Evolutionary conservation across 768 basidiomycete genomes (phyloP).

Genomic region (Cubamyces lactineus): DNA sequence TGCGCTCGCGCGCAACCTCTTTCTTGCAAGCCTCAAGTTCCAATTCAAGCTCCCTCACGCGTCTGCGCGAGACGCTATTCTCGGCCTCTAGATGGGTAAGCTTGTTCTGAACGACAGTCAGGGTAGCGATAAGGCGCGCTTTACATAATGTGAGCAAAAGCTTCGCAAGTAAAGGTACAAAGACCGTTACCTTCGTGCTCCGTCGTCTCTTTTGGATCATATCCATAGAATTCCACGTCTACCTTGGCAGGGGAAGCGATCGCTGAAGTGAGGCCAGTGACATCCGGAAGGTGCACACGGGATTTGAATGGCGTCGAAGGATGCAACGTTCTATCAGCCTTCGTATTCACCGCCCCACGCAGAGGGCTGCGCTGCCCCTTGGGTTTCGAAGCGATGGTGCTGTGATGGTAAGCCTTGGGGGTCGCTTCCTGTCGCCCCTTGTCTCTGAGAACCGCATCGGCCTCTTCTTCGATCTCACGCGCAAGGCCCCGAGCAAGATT

Average conservation of each 20-base stretch:
- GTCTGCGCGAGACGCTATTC: conserved; percentile 76
- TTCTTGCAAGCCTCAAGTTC: conserved; percentile 84
- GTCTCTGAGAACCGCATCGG: conserved; percentile 26
- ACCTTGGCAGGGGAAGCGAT: conserved; percentile 72
- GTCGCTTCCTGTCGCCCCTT: conserved; percentile 14
- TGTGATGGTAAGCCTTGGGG: conserved; percentile 18
- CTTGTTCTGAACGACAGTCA: conserved; percentile 66
- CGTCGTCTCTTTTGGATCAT: conserved; percentile 46
- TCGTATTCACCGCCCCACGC: conserved; percentile 37
- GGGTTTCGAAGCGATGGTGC: conserved; percentile 9
- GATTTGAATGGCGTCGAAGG: conserved; percentile 28
- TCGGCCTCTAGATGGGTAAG: conserved; percentile 78
- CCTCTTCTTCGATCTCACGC: conserved; percentile 55
- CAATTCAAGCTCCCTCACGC: conserved; percentile 85
- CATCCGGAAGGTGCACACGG: conserved; percentile 68
- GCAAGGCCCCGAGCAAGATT: conserved; percentile 59
- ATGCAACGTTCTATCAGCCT: conserved; percentile 1
- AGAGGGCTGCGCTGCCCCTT: conserved; percentile 42
- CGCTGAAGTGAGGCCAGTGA: conserved; percentile 81
- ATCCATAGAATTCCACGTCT: conserved; percentile 54
- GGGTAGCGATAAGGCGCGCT: conserved; percentile 66
- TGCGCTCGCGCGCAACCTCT: conserved; percentile 75
- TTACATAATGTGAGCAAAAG: conserved; percentile 1
- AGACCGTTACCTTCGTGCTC: conserved; percentile 64
- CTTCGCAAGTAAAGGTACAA: background rate